These are phyloP conservation scores for Penicillium pancosmium DNA, from an alignment of 495 filamentous ascomycete species.

Conservation along the genomic window DNA sequence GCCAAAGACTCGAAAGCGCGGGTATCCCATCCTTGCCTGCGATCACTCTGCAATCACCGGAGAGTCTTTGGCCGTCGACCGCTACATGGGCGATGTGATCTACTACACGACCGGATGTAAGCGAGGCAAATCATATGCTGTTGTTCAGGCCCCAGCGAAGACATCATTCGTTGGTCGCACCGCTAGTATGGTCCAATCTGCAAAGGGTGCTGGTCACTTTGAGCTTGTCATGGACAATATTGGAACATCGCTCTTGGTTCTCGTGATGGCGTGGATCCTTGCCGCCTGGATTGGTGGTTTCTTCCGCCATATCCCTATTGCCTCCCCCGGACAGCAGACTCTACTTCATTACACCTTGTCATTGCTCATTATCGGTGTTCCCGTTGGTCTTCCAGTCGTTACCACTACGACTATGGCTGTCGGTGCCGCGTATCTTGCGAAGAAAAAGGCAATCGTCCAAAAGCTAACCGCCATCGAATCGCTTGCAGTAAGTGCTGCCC, in stretches of 20 bases:
- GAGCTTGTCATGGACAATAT: conserved; percentile 79
- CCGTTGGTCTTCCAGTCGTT: conserved; percentile 93
- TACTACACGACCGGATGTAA: conserved; percentile 78
- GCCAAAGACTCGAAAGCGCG: conserved; percentile 34
- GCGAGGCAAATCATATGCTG: conserved; percentile 69
- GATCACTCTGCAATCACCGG: conserved; percentile 77
- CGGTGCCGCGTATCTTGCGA: conserved; percentile 89
- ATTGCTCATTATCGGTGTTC: conserved; percentile 91
- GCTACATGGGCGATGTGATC: conserved; percentile 68
- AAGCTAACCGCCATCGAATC: conserved; percentile 96
- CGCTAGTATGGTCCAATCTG: conserved; percentile 66
- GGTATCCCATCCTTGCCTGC: conserved; percentile 63
- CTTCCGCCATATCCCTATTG: conserved; percentile 67
- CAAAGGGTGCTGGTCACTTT: conserved; percentile 72
- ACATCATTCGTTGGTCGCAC: conserved; percentile 72
- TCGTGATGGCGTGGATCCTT: conserved; percentile 70
- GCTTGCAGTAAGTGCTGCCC: conserved; percentile 59
- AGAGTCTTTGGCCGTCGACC: conserved; percentile 73
- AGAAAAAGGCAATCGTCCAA: conserved; percentile 95
- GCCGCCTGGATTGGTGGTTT: conserved; percentile 73
- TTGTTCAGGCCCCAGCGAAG: conserved; percentile 62
- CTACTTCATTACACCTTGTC: conserved; percentile 70
- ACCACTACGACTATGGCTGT: conserved; percentile 97
- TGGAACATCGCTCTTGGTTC: conserved; percentile 66
- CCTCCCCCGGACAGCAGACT: conserved; percentile 56